Base-by-base conservation (phyloP, 208 protist species). In the Wallacemonas sp. region DNA sequence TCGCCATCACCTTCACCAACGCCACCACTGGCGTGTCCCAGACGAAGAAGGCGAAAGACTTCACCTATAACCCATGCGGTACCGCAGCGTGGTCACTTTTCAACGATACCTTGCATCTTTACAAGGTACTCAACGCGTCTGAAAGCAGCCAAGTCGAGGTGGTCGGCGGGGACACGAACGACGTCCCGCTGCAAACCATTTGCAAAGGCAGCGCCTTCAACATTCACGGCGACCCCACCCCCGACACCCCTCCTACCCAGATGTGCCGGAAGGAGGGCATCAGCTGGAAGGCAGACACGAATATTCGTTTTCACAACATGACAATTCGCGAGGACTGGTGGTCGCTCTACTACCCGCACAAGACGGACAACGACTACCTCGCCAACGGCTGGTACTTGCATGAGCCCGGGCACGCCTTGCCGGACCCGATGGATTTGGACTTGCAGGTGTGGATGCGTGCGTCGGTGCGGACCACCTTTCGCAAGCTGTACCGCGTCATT, bases 381-480 rank as follows among this genome's bases (percentile, higher is more conserved):
- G 80, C 73, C 39, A 76, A 90, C 26, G 90, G 90, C 17, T 96
- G 86, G 85, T 94, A 96, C 69, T 65, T 82, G 19, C 60, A 91
- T 60, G 90, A 96, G 72, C 72, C 88, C 6, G 87, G 88, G 9
- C 93, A 97, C 72, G 34, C 75, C 27, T 58, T 97, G 62, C 90
- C 90, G 21, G 76, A 91, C 54, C 87, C 77, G 34, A 54, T 51
- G 38, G 94, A 99, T 85, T 83, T 96, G 53, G 96, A 99, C 69
- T 90, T 99, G 26, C 97, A 99, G 41, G 97, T 99, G 36, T 99
- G 98, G 98, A 97, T 99, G 88, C 76, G 94, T 36, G 86, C 79
- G 33, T 93, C 98, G 19, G 79, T 89, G 36, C 73, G 98, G 8
- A 80, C 96, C 30, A 96, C 67, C 34, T 99, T 99, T 70, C 83